Conservation (phyloP, 768 basidiomycete genomes). For the Tremella mesenterica region DNA sequence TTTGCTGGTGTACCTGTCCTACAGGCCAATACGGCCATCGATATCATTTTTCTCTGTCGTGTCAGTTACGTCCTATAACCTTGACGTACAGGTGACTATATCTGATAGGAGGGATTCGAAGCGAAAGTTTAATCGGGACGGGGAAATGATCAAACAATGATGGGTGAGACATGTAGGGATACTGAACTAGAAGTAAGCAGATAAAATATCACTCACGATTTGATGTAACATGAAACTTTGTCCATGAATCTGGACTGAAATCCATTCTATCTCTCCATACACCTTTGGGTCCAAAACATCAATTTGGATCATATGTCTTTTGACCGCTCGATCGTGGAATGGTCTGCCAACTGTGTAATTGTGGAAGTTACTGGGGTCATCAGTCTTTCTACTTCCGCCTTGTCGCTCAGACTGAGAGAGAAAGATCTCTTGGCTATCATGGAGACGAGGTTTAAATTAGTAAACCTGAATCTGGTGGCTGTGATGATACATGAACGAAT, state of each 20-base stretch:
- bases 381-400: no score
- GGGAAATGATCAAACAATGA: no score
- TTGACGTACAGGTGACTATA: no score
- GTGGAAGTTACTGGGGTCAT: constrained; percentile 63
- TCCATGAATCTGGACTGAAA: constrained; percentile 84
- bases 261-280: constrained; percentile 87
- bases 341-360: constrained; percentile 90
- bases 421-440: no score
- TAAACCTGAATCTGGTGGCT: no score
- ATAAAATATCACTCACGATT: constrained; percentile 49
- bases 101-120: no score
- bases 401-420: no score
- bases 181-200: constrained; percentile 11
- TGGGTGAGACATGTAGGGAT: constrained; percentile 5
- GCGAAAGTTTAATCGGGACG: no score
- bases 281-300: constrained; percentile 81
- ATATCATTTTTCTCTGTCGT: constrained; percentile 90
- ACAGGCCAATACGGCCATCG: constrained; percentile 66
- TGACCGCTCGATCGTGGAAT: constrained; percentile 69
- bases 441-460: no score
- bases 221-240: constrained; percentile 99
- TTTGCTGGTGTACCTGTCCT: constrained; percentile 66
- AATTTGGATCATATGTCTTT: constrained; percentile 79
- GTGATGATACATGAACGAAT: no score
- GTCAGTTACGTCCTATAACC: constrained; percentile 7